A percentile compares a stretch with the other conserved stretches of the same genome.
These are phyloP conservation scores for Diaporthe amygdali DNA, from an alignment of 2,329 filamentous ascomycete species.

Conservation along the genomic window DNA sequence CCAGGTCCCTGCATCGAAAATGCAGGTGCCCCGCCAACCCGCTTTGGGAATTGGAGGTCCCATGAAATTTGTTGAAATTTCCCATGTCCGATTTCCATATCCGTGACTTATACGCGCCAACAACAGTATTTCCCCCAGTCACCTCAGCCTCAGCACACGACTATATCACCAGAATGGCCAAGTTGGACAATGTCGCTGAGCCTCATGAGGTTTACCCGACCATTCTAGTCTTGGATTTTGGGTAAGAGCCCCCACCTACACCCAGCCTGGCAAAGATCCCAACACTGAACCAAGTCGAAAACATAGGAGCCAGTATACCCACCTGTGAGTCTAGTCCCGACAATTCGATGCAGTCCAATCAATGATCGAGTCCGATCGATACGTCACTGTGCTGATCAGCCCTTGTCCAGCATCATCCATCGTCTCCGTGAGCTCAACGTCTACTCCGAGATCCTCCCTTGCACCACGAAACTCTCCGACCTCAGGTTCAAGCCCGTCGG, in stretches of 20 bases:
- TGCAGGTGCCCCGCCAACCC: slow-evolving; percentile 6
- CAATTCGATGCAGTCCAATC: background rate
- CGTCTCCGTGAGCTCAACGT: slow-evolving; percentile 80
- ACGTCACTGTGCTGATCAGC: background rate
- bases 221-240: slow-evolving; percentile 75
- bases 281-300: background rate
- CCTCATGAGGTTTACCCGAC: slow-evolving; percentile 52
- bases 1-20: slow-evolving; percentile 16
- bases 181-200: slow-evolving; percentile 22
- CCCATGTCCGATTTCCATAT: background rate
- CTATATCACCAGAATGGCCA: slow-evolving; percentile 17
- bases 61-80: slow-evolving; percentile 19
- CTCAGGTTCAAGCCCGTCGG: slow-evolving; percentile 82
- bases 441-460: slow-evolving; percentile 88
- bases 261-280: background rate
- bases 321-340: slow-evolving; percentile 22
- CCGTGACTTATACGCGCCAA: slow-evolving; percentile 13
- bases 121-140: background rate
- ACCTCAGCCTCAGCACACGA: background rate
- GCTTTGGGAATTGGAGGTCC: background rate
- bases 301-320: slow-evolving; percentile 25
- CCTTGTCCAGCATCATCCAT: slow-evolving; percentile 59
- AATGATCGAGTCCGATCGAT: background rate
- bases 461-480: slow-evolving; percentile 80
- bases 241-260: slow-evolving; percentile 67